These are phyloP conservation scores for Rhododendron kiyosumense DNA, from an alignment of 148 eudicot genomes.

Conservation along the genomic window DNA sequence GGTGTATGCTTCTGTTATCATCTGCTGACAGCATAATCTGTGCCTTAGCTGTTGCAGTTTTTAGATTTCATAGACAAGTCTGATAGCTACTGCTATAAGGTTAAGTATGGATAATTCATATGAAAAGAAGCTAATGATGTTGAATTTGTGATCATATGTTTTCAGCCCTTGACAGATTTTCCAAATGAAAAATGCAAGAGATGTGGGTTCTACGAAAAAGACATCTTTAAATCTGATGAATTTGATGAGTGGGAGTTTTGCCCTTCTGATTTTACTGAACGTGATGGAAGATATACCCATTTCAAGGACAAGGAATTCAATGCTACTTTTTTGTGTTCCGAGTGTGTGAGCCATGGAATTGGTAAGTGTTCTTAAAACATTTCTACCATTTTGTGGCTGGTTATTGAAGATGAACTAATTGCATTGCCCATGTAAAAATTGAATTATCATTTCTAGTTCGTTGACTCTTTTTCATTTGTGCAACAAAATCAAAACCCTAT, in stretches of 20 bases:
- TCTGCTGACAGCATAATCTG: neutral
- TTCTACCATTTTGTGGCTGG: neutral
- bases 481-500: neutral
- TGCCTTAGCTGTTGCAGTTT: neutral
- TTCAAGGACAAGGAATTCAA: constrained; percentile 56
- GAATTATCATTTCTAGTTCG: neutral
- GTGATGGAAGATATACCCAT: constrained; percentile 47
- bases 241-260: constrained; percentile 96
- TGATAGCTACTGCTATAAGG: neutral
- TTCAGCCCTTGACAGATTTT: constrained; percentile 63
- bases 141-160: constrained; percentile 2
- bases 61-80: neutral
- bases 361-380: constrained; percentile 28
- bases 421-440: neutral
- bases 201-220: constrained; percentile 72
- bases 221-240: constrained; percentile 33
- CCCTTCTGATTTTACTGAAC: constrained; percentile 51
- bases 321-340: constrained; percentile 61
- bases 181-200: constrained; percentile 67
- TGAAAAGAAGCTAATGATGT: neutral
- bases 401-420: neutral
- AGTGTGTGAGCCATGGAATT: constrained; percentile 32
- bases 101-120: neutral
- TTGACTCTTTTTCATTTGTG: neutral
- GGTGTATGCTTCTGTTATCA: neutral